These are phyloP conservation scores for Amauroascus niger DNA, from an alignment of 2,329 filamentous ascomycete species.

Conservation along the genomic window DNA sequence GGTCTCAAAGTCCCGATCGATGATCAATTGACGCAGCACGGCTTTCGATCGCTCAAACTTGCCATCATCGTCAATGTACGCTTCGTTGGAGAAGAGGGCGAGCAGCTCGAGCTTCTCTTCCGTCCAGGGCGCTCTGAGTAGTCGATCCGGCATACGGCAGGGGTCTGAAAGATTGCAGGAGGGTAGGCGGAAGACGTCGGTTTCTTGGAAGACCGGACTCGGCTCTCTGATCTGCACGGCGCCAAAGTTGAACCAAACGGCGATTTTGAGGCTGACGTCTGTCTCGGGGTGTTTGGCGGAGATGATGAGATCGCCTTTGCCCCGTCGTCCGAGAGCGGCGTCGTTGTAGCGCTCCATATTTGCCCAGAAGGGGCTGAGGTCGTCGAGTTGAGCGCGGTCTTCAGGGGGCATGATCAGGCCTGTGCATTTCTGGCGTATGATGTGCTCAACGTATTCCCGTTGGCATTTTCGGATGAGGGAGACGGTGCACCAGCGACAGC, in stretches of 20 bases:
- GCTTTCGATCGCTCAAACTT: conserved; percentile 24
- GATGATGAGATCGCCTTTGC: conserved; percentile 28
- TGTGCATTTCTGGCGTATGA: conserved; percentile 24
- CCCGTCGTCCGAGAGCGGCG: conserved; percentile 20
- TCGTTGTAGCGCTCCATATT: conserved; percentile 20
- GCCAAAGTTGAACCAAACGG: conserved; percentile 33
- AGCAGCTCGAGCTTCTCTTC: conserved; percentile 33
- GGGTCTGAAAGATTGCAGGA: conserved; percentile 22
- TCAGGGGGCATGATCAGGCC: conserved; percentile 22
- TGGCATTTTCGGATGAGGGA: conserved; percentile 33
- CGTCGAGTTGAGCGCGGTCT: conserved; percentile 21
- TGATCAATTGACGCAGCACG: conserved; percentile 29
- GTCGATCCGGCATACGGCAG: conserved; percentile 31
- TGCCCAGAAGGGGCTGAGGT: conserved; percentile 22
- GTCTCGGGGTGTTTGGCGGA: conserved; percentile 15
- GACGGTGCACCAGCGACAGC: conserved; percentile 36
- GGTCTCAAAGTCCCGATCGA: conserved; percentile 27
- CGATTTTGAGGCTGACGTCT: conserved; percentile 22
- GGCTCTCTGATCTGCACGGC: conserved; percentile 28
- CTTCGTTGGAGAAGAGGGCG: conserved; percentile 28
- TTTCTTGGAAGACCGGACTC: conserved; percentile 23
- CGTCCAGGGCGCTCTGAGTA: conserved; percentile 34
- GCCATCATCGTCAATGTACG: conserved; percentile 32
- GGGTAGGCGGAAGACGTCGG: conserved; percentile 31
- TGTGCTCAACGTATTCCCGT: conserved; percentile 30